Conservation (phyloP, 1,139 yeast genomes). For the Pichia sp. region DNA sequence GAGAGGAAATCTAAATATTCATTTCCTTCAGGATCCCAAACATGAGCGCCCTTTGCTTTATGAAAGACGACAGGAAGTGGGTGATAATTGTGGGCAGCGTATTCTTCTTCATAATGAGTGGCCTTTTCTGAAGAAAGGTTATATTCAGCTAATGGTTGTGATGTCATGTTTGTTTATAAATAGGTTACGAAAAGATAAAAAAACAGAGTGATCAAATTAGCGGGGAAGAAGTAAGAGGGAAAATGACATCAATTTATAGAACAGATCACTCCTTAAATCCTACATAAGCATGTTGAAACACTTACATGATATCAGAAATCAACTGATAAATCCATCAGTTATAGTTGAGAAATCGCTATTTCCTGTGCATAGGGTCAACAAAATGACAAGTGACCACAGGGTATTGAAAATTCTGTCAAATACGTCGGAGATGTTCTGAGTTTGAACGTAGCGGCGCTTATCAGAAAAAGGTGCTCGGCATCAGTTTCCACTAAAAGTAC, state of each 20-base stretch:
- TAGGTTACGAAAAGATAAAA: neutral
- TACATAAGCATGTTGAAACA: neutral
- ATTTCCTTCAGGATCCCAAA: conserved; percentile 96
- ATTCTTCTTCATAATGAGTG: conserved; percentile 59
- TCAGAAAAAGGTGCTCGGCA: too few relatives aligned
- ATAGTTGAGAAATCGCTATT: conserved; percentile 11
- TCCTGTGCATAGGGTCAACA: conserved; percentile 10
- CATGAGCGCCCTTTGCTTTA: conserved; percentile 83
- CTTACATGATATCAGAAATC: too few relatives aligned
- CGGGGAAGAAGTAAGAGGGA: neutral
- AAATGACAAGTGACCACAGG: too few relatives aligned
- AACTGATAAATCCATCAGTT: conserved; percentile 4
- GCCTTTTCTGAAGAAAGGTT: conserved; percentile 60
- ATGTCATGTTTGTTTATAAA: neutral
- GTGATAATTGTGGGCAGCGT: conserved; percentile 95
- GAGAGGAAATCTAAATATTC: conserved; percentile 82
- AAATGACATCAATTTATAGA: neutral
- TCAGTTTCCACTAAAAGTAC: too few relatives aligned
- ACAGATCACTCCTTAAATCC: neutral
- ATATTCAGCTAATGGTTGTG: conserved; percentile 25
- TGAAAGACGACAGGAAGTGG: conserved; percentile 93
- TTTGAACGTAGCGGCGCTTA: too few relatives aligned
- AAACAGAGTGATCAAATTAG: neutral
- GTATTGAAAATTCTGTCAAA: too few relatives aligned
- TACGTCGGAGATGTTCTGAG: too few relatives aligned